These are phyloP conservation scores for Lodderomyces jiufengensis DNA, from an alignment of 1,139 yeast species.

Conservation along the genomic window DNA sequence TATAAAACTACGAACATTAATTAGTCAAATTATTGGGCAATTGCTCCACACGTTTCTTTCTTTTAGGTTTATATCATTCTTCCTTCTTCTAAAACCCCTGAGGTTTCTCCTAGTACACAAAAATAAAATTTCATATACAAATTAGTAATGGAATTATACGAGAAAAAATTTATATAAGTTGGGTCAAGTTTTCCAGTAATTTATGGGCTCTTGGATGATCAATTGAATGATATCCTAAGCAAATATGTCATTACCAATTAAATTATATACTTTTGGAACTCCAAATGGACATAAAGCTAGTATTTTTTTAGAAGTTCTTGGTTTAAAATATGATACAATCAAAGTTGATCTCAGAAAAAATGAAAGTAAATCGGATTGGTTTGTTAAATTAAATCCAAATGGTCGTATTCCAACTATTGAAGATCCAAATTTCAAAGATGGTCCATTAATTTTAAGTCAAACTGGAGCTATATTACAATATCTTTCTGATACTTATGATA, in stretches of 20 bases:
- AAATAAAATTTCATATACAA: too few species aligned
- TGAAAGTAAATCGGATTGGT: constrained; percentile 53
- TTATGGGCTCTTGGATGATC: too few species aligned
- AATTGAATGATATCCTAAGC: too few species aligned
- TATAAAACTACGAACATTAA: too few species aligned
- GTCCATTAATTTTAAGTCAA: constrained; percentile 49
- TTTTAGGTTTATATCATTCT: too few species aligned
- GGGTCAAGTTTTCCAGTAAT: too few species aligned
- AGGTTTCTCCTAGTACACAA: too few species aligned
- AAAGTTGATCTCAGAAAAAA: constrained; percentile 36
- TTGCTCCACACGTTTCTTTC: too few species aligned
- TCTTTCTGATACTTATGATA: constrained; percentile 56
- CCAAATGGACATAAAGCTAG: constrained; percentile 58
- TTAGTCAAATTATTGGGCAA: too few species aligned
- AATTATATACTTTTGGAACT: constrained; percentile 43
- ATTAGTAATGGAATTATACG: too few species aligned
- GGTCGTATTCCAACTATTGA: constrained; percentile 60
- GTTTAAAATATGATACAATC: constrained; percentile 44
- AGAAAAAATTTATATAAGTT: too few species aligned
- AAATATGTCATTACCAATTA: constrained; percentile 13
- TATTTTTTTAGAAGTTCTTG: constrained; percentile 45
- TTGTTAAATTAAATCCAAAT: constrained; percentile 52
- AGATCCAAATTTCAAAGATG: constrained; percentile 29
- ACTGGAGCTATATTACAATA: constrained; percentile 58
- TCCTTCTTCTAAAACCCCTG: too few species aligned